Evolutionary conservation across 225 moss, liverwort and hornwort species (phyloP).

Genomic region (Ulota crispa): DNA sequence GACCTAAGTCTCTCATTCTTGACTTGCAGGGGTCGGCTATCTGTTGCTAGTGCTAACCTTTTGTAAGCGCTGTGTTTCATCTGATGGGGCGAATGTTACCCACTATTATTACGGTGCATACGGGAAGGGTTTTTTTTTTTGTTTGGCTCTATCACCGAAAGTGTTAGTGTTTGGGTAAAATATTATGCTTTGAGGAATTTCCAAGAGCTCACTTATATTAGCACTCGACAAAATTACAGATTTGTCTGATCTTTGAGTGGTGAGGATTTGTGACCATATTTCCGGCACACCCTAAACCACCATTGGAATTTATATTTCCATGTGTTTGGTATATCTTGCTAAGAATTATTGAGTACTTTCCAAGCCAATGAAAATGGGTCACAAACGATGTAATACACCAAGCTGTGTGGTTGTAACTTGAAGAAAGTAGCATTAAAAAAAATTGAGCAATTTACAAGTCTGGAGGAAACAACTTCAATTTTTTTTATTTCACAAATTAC

Average conservation of each 20-base stretch:
- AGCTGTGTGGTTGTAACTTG: no score
- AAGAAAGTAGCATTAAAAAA: no score
- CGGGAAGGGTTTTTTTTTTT: constrained; percentile 4
- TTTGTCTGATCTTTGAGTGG: not conserved
- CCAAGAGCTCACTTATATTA: not conserved
- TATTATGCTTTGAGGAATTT: not conserved
- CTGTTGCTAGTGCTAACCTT: constrained; percentile 25
- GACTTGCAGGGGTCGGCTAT: constrained; percentile 21
- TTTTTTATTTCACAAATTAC: no score
- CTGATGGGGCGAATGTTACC: constrained; percentile 33
- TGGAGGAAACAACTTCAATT: no score
- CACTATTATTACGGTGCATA: constrained; percentile 23
- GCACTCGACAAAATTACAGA: not conserved
- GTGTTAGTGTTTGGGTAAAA: not conserved
- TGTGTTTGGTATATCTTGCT: no score
- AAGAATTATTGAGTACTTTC: no score
- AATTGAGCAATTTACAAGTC: no score
- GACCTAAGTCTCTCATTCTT: constrained; percentile 22
- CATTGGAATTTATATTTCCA: no score
- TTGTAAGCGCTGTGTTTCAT: constrained; percentile 27
- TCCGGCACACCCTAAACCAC: no score
- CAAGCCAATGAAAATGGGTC: no score
- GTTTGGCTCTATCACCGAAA: not conserved
- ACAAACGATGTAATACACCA: no score
- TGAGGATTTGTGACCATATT: no score